Evolutionary conservation across 768 basidiomycete genomes (phyloP).

Genomic region (Lactifluus hygrophoroides): DNA sequence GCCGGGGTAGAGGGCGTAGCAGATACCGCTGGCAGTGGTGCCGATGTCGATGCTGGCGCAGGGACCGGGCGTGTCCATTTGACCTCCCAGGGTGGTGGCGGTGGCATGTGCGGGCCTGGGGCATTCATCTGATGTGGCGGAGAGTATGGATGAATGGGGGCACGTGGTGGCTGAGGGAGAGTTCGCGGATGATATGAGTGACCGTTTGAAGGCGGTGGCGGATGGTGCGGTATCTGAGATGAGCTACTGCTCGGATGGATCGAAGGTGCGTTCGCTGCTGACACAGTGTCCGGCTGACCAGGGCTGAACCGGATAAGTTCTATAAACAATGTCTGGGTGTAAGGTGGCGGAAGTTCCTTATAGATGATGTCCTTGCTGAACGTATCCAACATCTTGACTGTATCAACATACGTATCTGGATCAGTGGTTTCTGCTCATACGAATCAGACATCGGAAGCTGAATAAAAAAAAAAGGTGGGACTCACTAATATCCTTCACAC

Average conservation of each 20-base stretch:
- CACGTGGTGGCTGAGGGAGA: conserved; percentile 28
- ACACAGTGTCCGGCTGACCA: conserved; percentile 39
- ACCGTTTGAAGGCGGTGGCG: conserved; percentile 6
- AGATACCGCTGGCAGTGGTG: conserved; percentile 19
- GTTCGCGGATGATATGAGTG: conserved; percentile 7
- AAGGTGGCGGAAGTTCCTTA: conserved; percentile 56
- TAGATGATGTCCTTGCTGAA: conserved; percentile 66
- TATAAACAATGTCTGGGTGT: conserved; percentile 60
- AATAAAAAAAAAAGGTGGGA: conserved; percentile 15
- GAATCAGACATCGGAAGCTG: conserved; percentile 9
- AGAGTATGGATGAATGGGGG: conserved; percentile 17
- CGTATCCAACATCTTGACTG: conserved; percentile 62
- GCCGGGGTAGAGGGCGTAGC: conserved; percentile 5
- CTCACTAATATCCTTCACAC: conserved; percentile 57
- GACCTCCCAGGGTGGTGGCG: conserved; percentile 31
- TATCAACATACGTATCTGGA: conserved; percentile 58
- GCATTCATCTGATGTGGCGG: conserved; percentile 6
- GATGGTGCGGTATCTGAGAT: conserved; percentile 19
- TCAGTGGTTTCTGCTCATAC: conserved; percentile 37
- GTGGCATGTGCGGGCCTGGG: conserved; percentile 25
- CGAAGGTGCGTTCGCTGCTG: conserved; percentile 21
- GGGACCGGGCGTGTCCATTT: conserved; percentile 25
- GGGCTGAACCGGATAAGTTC: conserved; percentile 61
- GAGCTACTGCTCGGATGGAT: conserved; percentile 20
- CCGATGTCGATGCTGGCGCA: not conserved